Evolutionary conservation across 768 basidiomycete species (phyloP).

Genomic region (Psilocybe sp.): DNA sequence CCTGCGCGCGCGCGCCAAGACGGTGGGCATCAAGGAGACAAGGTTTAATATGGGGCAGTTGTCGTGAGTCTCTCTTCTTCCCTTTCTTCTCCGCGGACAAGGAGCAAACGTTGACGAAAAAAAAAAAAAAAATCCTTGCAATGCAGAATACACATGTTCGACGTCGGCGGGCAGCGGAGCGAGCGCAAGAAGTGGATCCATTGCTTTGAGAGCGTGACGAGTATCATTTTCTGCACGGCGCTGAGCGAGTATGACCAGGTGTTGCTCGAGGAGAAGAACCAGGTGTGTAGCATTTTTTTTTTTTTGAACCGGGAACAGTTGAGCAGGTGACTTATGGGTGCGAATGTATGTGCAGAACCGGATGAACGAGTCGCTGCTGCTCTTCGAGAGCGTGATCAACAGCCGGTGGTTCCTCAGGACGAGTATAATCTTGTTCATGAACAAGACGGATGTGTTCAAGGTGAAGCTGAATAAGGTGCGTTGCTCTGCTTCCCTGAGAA

Average conservation of each 20-base stretch:
- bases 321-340: neutral
- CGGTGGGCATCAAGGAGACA: constrained; percentile 89
- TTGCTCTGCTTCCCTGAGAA: constrained; percentile 19
- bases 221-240: constrained; percentile 70
- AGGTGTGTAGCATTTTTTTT: constrained; percentile 35
- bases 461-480: constrained; percentile 70
- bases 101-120: neutral
- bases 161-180: constrained; percentile 77
- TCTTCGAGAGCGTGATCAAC: constrained; percentile 45
- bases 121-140: too few relatives aligned
- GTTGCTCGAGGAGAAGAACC: constrained; percentile 62
- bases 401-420: constrained; percentile 92
- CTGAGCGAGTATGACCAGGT: constrained; percentile 77
- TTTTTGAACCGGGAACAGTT: constrained; percentile 23
- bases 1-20: constrained; percentile 84
- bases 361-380: constrained; percentile 87
- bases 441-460: constrained; percentile 93
- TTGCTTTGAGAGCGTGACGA: constrained; percentile 49
- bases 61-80: constrained; percentile 38
- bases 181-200: constrained; percentile 84
- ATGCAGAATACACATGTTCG: constrained; percentile 63
- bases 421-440: constrained; percentile 88
- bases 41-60: constrained; percentile 69
- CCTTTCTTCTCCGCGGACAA: too few relatives aligned
- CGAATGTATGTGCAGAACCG: constrained; percentile 56